Evolutionary conservation across 371 early-diverging fungal genomes (phyloP), one percentile per base, ranked within the genome.

Genomic region (Apophysomyces trapeziformis): DNA sequence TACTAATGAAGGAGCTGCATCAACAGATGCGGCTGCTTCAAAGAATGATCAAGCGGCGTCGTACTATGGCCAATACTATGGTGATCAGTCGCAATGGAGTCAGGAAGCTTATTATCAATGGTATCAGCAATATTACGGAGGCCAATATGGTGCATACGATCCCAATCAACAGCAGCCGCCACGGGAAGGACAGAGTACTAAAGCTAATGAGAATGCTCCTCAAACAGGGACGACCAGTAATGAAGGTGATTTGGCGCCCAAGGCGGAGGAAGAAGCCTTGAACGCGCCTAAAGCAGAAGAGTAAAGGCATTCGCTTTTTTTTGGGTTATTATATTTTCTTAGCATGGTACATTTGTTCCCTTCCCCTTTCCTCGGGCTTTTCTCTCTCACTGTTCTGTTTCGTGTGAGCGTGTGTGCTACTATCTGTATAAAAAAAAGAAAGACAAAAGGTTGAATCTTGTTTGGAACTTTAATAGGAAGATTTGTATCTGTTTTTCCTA

Each of bases 81-180:
- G 65, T 18, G 58, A 60, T 6, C 58, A 58, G 32, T 66, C 76
- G 35, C 71, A 71, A 38, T 76, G 73, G 59, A 69, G 68, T 58
- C 77, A 79, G 58, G 77, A 78, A 63, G 75, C 76, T 2, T 80
- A 80, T 54, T 67, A 81, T 67, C 78, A 78, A 65, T 78, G 79
- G 73, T 81, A 78, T 61, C 80, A 80, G 58, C 82, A 81, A 63
- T 78, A 81, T 44, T 81, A 85, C 68, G 77, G 77, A 38, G 64
- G 63, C 5, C 65, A 69, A 45, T 61, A 50, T 57, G 61, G 13
- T 38, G 26, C 56, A 38, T 18, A 21, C 16, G 36, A 63, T 32
- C 21, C 57, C 37, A 57, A 65, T 61, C 56, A 71, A 58, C 67
- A 63, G 39, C 54, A 45, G 21, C 54, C 32, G 11, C 21, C 54